phyloP scores from a whole-genome alignment of 805 yeast genomes.

The Starmerella stigmatis region DNA sequence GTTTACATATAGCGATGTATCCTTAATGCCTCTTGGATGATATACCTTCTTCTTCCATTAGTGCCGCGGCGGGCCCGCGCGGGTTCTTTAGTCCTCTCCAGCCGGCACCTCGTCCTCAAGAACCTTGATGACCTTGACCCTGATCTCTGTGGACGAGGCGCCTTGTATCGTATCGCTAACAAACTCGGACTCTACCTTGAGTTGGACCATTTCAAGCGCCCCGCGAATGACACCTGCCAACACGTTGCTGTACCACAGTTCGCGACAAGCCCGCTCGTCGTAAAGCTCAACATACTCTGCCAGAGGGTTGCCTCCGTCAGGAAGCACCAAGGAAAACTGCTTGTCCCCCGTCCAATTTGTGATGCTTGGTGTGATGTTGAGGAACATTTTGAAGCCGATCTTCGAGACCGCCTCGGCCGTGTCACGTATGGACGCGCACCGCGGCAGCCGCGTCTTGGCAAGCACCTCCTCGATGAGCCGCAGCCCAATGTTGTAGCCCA shows the following conservation, averaged over 20 bases:
- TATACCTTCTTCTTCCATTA: no score
- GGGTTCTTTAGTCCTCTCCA: constrained; percentile 80
- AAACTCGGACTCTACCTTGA: constrained; percentile 76
- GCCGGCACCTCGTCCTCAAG: constrained; percentile 93
- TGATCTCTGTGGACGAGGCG: constrained; percentile 61
- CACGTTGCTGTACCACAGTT: constrained; percentile 87
- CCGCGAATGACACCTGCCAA: constrained; percentile 85
- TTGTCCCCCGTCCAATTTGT: constrained; percentile 70
- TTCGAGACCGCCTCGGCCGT: constrained; percentile 80
- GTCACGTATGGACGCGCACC: constrained; percentile 70
- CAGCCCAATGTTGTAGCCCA: constrained; percentile 94
- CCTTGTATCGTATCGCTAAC: constrained; percentile 75
- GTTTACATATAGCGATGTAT: no score
- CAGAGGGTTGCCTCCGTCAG: constrained; percentile 64
- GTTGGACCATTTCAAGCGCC: constrained; percentile 88
- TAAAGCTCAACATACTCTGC: constrained; percentile 94
- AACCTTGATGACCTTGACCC: constrained; percentile 57
- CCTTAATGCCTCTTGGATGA: no score
- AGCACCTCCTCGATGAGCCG: constrained; percentile 86
- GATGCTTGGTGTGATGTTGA: constrained; percentile 68
- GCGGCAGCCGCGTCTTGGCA: constrained; percentile 72
- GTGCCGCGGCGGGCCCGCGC: no score
- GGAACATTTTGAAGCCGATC: constrained; percentile 80
- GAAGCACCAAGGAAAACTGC: constrained; percentile 58
- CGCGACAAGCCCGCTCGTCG: constrained; percentile 55